Percentiles rank a stretch among this genome's conserved stretches.
These are phyloP conservation scores for Medicago truncatula DNA, from an alignment of 306 rosid species.

Conservation along the genomic window MtrunA17r5.0-ANR NC_053047.1:23928001-23928500, in stretches of 20 bases:
- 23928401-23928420: constrained; percentile 33
- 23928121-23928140: constrained; percentile 96
- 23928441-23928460: constrained; percentile 4
- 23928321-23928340: constrained; percentile 5
- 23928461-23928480: constrained; percentile 25
- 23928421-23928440: constrained; percentile 31
- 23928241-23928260: constrained; percentile 89
- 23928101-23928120: constrained; percentile 44
- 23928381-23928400: constrained; percentile 11
- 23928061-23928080: constrained; percentile 40
- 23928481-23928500: neutral
- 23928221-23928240: constrained; percentile 92
- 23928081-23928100: constrained; percentile 13
- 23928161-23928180: constrained; percentile 91
- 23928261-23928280: constrained; percentile 78
- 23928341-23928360: constrained; percentile 35
- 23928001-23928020: constrained; percentile 96
- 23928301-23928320: constrained; percentile 19
- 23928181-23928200: constrained; percentile 87
- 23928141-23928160: constrained; percentile 97
- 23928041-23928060: constrained; percentile 61
- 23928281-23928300: constrained; percentile 35
- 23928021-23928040: constrained; percentile 98
- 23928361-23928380: constrained; percentile 35
- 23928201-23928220: constrained; percentile 84